Evolutionary conservation across 371 early-diverging fungal species (phyloP).

Genomic region (Rhizopus sp.): DNA sequence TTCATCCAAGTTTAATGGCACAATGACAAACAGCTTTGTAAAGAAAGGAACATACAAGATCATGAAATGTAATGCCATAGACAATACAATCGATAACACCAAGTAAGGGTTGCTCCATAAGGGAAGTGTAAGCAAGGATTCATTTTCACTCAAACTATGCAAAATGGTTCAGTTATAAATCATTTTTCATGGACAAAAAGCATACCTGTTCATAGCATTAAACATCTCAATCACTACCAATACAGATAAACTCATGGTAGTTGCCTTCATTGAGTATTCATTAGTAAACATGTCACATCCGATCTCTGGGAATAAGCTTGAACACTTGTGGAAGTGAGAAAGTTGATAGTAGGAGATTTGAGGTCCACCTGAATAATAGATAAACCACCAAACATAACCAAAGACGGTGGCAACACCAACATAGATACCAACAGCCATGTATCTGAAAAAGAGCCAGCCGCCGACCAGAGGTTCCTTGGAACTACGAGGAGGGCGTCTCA

Average conservation of each 20-base stretch:
- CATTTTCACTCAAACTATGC: slow-evolving; percentile 90
- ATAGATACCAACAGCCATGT: slow-evolving; percentile 89
- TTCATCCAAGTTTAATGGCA: slow-evolving; percentile 82
- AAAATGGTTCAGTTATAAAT: slow-evolving; percentile 85
- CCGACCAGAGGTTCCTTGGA: slow-evolving; percentile 88
- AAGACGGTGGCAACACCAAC: slow-evolving; percentile 94
- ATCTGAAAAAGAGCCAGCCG: slow-evolving; percentile 93
- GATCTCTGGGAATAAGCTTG: slow-evolving; percentile 82
- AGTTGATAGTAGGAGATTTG: slow-evolving; percentile 86
- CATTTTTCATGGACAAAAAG: slow-evolving; percentile 30
- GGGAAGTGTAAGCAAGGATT: slow-evolving; percentile 87
- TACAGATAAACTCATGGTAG: slow-evolving; percentile 94
- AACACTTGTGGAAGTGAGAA: slow-evolving; percentile 90
- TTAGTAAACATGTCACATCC: slow-evolving; percentile 91
- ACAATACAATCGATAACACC: slow-evolving; percentile 79
- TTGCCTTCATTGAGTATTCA: slow-evolving; percentile 80
- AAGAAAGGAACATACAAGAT: slow-evolving; percentile 93
- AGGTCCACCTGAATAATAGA: slow-evolving; percentile 86
- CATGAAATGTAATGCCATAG: slow-evolving; percentile 92
- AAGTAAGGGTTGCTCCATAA: slow-evolving; percentile 91
- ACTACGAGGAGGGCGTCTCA: slow-evolving; percentile 90
- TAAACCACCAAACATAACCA: slow-evolving; percentile 98
- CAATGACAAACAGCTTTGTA: slow-evolving; percentile 83
- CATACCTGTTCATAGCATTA: slow-evolving; percentile 85
- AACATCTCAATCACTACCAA: slow-evolving; percentile 98